Base-by-base conservation (phyloP, 2,329 filamentous ascomycete genomes). In the Diaporthe vaccinii region DNA sequence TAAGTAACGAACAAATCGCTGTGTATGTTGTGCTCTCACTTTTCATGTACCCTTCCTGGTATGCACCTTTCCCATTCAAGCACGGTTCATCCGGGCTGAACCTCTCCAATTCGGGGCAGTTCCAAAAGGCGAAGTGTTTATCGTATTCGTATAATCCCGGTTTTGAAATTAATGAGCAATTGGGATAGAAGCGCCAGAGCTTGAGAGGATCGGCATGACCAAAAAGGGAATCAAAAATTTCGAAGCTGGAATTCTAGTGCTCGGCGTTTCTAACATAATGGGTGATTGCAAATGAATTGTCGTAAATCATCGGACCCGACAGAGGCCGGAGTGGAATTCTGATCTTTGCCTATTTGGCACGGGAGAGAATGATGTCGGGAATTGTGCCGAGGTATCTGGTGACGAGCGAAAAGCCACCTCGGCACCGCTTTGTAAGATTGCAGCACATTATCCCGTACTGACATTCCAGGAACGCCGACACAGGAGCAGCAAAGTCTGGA, bases 381-480 rank as follows among this genome's bases (percentile, higher is more conserved):
- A 65, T 20, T 39, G 62, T 68, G 62, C 62, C 62, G 62, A 68
- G 65, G 65, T 25, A 68, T 68, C 46, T 68, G 65, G 17, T 53
- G 44, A 51, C 8, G 15, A 36, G 44, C 17, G 31, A 68, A 31
- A 36, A 28, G 15, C 46, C 62, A 51, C 65, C 65, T 55, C 49
- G 34, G 46, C 17, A 8, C 22, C 25, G 36, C 41, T 28, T 25
- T n/a, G 44, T 51, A 34, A 25, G 1, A 25, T 5, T 34, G 5
- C 3, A 36, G 2, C 7, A 51, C 14, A 9, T 17, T 22, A 25
- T 20, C 44, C 14, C 10, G 12, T n/a, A 28, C 28, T 34, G 9
- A 20, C 22, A 34, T n/a, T 36, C 10, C 6, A 12, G 17, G 4
- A 34, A n/a, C 20, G 0, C 12, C 12, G 12, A 31, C 20, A 15